These are phyloP conservation scores for Trametes versicolor DNA, from an alignment of 1,284 basidiomycete genomes.

Conservation along the genomic window DNA sequence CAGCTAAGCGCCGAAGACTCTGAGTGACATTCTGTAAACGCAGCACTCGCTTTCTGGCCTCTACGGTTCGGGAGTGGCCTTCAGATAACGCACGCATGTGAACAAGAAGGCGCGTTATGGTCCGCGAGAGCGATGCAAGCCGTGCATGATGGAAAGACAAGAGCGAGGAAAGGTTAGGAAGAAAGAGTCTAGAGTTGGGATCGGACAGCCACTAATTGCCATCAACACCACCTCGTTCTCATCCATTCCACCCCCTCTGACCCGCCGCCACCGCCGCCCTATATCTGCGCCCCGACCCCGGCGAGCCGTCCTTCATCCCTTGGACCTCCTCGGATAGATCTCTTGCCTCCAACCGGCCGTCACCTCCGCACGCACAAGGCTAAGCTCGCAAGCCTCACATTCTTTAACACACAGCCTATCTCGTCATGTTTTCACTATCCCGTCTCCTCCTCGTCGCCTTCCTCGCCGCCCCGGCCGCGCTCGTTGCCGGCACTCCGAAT, in stretches of 20 bases:
- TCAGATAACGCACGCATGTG: too few relatives aligned
- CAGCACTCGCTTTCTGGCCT: background rate
- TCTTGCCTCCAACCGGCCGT: conserved; percentile 33
- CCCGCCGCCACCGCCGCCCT: background rate
- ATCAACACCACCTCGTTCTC: conserved; percentile 4
- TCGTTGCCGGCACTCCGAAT: conserved; percentile 39
- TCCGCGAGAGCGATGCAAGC: background rate
- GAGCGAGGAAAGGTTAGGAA: background rate
- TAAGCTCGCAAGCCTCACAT: conserved; percentile 19
- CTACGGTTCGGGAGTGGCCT: background rate
- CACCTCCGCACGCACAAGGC: conserved; percentile 7
- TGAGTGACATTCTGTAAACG: background rate
- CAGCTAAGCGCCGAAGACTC: background rate
- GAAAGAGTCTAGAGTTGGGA: background rate
- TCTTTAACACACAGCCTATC: conserved; percentile 44
- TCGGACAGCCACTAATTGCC: conserved; percentile 2
- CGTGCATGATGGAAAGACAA: background rate
- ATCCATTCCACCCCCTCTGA: background rate
- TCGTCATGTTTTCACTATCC: conserved; percentile 55
- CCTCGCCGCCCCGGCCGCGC: conserved; percentile 39
- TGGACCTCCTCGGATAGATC: conserved; percentile 11
- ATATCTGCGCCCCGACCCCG: background rate
- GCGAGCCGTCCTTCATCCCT: background rate
- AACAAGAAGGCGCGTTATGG: too few relatives aligned
- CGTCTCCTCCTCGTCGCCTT: conserved; percentile 39